Evolutionary conservation across 768 basidiomycete genomes (phyloP).

Genomic region (Termitomyces heimii): DNA sequence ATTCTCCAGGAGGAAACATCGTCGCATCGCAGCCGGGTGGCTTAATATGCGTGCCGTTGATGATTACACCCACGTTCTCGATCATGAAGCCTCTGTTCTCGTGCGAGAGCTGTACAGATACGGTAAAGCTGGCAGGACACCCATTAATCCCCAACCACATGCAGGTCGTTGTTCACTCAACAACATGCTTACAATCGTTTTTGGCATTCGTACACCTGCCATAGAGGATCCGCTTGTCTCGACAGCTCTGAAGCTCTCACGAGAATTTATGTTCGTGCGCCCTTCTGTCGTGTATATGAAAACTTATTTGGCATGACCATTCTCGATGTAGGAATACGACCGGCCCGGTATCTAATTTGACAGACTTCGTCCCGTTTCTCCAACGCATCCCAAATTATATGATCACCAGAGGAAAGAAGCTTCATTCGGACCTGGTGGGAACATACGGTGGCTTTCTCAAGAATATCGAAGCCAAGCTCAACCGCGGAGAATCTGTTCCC

Average conservation of each 20-base stretch:
- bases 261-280: conserved; percentile 37
- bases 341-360: conserved; percentile 38
- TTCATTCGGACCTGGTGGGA: conserved; percentile 31
- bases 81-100: conserved; percentile 32
- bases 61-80: conserved; percentile 28
- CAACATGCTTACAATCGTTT: conserved; percentile 40
- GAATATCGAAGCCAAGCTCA: conserved; percentile 28
- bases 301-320: not conserved
- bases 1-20: conserved; percentile 33
- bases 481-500: conserved; percentile 30
- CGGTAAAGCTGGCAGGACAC: conserved; percentile 21
- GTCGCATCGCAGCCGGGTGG: conserved; percentile 28
- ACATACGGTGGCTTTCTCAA: conserved; percentile 34
- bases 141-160: conserved; percentile 33
- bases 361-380: conserved; percentile 38
- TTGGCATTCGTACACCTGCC: conserved; percentile 34
- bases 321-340: conserved; percentile 28
- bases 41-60: conserved; percentile 29
- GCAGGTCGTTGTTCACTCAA: conserved; percentile 34
- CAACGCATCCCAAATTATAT: conserved; percentile 33
- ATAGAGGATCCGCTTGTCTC: conserved; percentile 31
- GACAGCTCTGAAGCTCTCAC: conserved; percentile 28
- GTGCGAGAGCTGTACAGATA: conserved; percentile 29
- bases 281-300: not conserved
- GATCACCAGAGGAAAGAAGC: conserved; percentile 29